These are phyloP conservation scores for Dactylorhiza incarnata DNA, from an alignment of 106 monocot species.

Conservation along the genomic window DNA sequence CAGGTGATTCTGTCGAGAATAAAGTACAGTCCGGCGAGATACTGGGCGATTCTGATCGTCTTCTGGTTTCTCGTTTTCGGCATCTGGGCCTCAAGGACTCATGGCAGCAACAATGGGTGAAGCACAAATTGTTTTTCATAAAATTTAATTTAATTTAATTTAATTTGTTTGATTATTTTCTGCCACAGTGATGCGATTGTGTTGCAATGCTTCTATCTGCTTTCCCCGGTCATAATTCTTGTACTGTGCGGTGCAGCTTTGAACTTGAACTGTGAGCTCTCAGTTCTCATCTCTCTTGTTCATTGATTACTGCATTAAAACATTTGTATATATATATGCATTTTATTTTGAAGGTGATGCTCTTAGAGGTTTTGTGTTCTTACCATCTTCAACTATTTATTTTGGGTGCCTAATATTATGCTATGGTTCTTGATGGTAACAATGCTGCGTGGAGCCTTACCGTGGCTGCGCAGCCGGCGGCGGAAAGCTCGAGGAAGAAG, in stretches of 20 bases:
- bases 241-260: neutral
- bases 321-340: neutral
- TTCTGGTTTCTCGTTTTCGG: slow-evolving; percentile 89
- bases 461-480: too few relatives aligned
- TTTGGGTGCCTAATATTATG: too few relatives aligned
- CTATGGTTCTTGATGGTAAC: too few relatives aligned
- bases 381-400: too few relatives aligned
- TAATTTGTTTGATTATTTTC: neutral
- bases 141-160: neutral
- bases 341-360: neutral
- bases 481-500: too few relatives aligned
- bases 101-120: slow-evolving; percentile 3
- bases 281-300: neutral
- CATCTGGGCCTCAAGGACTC: slow-evolving; percentile 78
- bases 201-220: neutral
- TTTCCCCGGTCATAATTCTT: neutral
- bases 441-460: too few relatives aligned
- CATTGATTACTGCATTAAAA: neutral
- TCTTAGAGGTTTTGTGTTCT: too few relatives aligned
- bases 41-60: slow-evolving; percentile 67
- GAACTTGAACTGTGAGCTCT: neutral
- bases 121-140: neutral
- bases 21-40: slow-evolving; percentile 68
- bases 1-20: slow-evolving; percentile 67
- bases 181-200: neutral